A percentile compares a stretch with the other conserved stretches of the same genome.
phyloP scores from a whole-genome alignment of 352 stramenopile genomes.

The Phytophthora nicotianae region DNA sequence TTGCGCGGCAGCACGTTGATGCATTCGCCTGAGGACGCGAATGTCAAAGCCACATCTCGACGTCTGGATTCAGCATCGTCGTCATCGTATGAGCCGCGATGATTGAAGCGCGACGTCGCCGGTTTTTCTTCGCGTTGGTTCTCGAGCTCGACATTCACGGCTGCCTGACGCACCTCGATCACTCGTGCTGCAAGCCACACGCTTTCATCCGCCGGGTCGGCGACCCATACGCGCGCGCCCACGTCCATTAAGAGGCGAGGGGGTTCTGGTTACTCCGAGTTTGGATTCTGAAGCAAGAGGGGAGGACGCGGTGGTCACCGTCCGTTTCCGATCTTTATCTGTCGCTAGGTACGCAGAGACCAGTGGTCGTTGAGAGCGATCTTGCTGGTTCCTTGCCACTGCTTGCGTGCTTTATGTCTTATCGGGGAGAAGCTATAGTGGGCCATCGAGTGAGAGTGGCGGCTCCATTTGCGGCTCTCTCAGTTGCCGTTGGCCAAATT shows the following conservation, averaged over 20 bases:
- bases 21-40: slow-evolving; percentile 52
- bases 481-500: slow-evolving; percentile 28
- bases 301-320: neutral
- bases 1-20: slow-evolving; percentile 79
- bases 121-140: slow-evolving; percentile 6
- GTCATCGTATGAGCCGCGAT: slow-evolving; percentile 18
- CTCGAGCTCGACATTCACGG: slow-evolving; percentile 38
- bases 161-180: slow-evolving; percentile 9
- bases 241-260: slow-evolving; percentile 61
- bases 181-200: slow-evolving; percentile 72
- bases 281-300: slow-evolving; percentile 13
- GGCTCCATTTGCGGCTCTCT: neutral
- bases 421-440: slow-evolving; percentile 31
- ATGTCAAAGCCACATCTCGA: slow-evolving; percentile 44
- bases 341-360: neutral
- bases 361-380: slow-evolving; percentile 4
- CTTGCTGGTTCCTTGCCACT: slow-evolving; percentile 5
- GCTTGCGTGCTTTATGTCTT: slow-evolving; percentile 13
- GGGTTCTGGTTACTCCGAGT: neutral
- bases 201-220: slow-evolving; percentile 48
- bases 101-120: slow-evolving; percentile 10
- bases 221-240: slow-evolving; percentile 73
- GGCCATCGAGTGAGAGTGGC: slow-evolving; percentile 2
- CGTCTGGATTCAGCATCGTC: slow-evolving; percentile 16
- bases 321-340: slow-evolving; percentile 18